A percentile compares a stretch with the other conserved stretches of the same genome.
Evolutionary conservation across 2,329 filamentous ascomycete species (phyloP).

Genomic region (Sporothrix brasiliensis): DNA sequence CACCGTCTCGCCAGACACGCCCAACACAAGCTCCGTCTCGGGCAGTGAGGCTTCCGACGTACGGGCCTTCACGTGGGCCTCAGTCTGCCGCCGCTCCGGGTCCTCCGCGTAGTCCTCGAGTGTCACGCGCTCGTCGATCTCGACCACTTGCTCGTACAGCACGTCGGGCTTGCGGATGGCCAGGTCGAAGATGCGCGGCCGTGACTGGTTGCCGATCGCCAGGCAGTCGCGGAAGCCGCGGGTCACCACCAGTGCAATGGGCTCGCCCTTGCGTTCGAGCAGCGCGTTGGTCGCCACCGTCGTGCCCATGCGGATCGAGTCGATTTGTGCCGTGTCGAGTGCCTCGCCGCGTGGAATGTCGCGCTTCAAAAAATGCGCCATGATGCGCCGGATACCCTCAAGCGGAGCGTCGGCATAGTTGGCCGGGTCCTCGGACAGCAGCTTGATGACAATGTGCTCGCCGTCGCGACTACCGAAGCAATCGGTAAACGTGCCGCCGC

Average conservation of each 20-base stretch:
- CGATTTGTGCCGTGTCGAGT: conserved; percentile 80
- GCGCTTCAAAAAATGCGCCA: conserved; percentile 72
- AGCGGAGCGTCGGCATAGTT: conserved; percentile 92
- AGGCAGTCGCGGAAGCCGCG: conserved; percentile 87
- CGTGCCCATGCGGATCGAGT: conserved; percentile 93
- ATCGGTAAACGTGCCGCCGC: conserved; percentile 90
- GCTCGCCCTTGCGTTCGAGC: conserved; percentile 86
- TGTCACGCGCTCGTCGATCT: conserved; percentile 88
- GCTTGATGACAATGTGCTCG: conserved; percentile 46
- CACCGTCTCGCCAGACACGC: conserved; percentile 74
- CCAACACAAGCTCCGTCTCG: conserved; percentile 63
- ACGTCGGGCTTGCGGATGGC: conserved; percentile 86
- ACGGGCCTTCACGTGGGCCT: conserved; percentile 58
- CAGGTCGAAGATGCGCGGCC: conserved; percentile 88
- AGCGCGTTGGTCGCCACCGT: conserved; percentile 93
- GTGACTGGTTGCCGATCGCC: conserved; percentile 85
- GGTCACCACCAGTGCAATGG: conserved; percentile 83
- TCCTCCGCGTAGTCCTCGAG: conserved; percentile 92
- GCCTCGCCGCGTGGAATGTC: conserved; percentile 79
- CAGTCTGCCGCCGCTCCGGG: conserved; percentile 62
- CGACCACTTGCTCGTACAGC: conserved; percentile 81
- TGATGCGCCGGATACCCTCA: conserved; percentile 84
- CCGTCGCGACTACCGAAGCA: conserved; percentile 76
- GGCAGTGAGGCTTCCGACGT: conserved; percentile 49
- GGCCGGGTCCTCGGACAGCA: conserved; percentile 77